Base-by-base conservation (phyloP, 2,329 filamentous ascomycete species). In the Colletotrichum cuscutae region DNA sequence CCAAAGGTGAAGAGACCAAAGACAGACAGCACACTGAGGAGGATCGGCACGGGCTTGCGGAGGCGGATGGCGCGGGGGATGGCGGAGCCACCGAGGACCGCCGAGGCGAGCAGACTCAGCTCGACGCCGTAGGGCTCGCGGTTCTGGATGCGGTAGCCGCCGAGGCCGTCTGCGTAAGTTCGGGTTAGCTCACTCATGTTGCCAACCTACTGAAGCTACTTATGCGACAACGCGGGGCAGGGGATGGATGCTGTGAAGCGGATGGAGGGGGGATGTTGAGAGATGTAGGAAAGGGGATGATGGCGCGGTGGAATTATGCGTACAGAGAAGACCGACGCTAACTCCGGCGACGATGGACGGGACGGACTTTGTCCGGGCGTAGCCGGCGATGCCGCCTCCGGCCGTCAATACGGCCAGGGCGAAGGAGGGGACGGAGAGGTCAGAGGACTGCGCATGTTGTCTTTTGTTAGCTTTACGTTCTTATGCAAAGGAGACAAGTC, bases 301-400 rank as follows among this genome's bases (percentile, higher is more conserved):
- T 1, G 26, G 49, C 8, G 37, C 32, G 11, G 11, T 9, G 11
- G 24, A 24, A 3, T 19, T 32, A 13, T 30, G 82, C 86, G 58
- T 84, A 90, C 88, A 91, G 22, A 91, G 81, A 15, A 87, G 77
- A 62, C 97, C 97, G 76, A 99, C 95, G 42, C 92, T 92, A 76
- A 94, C 87, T 65, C 97, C 97, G 15, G 97, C 97, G 13, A 90
- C 91, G 77, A 98, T 88, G 13, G 95, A 98, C 49, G 96, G 96
- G 62, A 98, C 82, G 28, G 95, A 98, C 72, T 94, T 90, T 0
- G 95, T 97, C 81, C 92, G 92, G 57, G 92, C 87, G 84, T 95
- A 99, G 80, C 97, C 97, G 80, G 94, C 93, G 73, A 94, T 92
- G 76, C 97, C 97, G 78, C 97, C 97, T 70, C 93, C 89, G 64